A percentile compares a stretch with the other conserved stretches of the same genome.
These are phyloP conservation scores for Lachancea thermotolerans DNA, from an alignment of 805 yeast genomes.

Conservation along the genomic window DNA sequence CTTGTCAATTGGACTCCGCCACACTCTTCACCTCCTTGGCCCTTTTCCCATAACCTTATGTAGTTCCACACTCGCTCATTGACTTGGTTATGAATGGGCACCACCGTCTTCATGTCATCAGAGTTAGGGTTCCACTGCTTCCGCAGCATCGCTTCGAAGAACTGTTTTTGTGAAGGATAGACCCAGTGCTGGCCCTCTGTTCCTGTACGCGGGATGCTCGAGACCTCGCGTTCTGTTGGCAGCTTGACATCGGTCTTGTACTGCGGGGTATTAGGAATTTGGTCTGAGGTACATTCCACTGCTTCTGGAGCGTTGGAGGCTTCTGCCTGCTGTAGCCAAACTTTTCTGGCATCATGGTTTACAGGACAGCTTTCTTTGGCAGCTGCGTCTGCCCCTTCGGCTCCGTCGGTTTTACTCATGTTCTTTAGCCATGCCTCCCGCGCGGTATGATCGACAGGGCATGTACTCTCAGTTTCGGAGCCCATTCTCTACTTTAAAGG, in stretches of 20 bases:
- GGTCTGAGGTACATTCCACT: slow-evolving; percentile 42
- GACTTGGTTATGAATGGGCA: slow-evolving; percentile 90
- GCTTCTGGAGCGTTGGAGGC: slow-evolving; percentile 21
- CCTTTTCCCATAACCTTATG: slow-evolving; percentile 74
- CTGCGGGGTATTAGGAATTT: slow-evolving; percentile 31
- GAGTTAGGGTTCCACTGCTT: slow-evolving; percentile 82
- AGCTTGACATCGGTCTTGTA: slow-evolving; percentile 37
- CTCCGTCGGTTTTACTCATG: slow-evolving; percentile 7
- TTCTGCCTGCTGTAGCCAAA: slow-evolving; percentile 43
- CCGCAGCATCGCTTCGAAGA: slow-evolving; percentile 87
- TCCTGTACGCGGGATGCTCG: slow-evolving; percentile 79
- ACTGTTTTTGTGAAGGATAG: slow-evolving; percentile 92
- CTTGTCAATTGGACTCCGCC: slow-evolving; percentile 82
- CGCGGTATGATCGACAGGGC: slow-evolving; percentile 67
- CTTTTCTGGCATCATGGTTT: slow-evolving; percentile 49
- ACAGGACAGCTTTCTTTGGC: slow-evolving; percentile 50
- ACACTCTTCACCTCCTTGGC: slow-evolving; percentile 53
- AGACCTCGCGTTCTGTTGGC: slow-evolving; percentile 68
- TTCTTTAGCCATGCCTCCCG: slow-evolving; percentile 50
- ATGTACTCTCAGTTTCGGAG: slow-evolving; percentile 32
- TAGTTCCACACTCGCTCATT: slow-evolving; percentile 90
- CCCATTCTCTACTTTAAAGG: neutral
- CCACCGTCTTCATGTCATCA: slow-evolving; percentile 79
- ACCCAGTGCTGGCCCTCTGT: slow-evolving; percentile 65
- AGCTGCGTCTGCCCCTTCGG: neutral